Base-by-base conservation (phyloP, 164 flowering plant genomes). In the Magnolia sinica region DNA sequence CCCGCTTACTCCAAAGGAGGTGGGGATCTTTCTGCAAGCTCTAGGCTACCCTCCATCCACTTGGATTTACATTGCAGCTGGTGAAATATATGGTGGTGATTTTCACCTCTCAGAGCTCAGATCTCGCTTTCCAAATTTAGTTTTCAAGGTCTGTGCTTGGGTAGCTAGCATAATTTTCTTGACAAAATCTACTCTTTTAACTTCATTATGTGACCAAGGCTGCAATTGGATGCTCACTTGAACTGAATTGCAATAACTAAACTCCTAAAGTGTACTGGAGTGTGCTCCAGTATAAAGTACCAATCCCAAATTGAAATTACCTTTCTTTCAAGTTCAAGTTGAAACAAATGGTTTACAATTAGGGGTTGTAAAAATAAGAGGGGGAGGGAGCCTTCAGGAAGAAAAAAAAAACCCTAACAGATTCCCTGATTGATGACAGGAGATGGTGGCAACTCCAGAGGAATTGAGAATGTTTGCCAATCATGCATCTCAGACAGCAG, bases 1-100 rank as follows among this genome's bases (percentile, higher is more conserved):
- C 84, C 97, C 99, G 7, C 85, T 96, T 55, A 94, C 95, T 76
- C 98, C 99, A 7, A 94, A 89, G 83, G 99, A 96, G 82, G 97
- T 92, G 64, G 98, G 97, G 68, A 85, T 92, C 37, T 91, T 92
- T 83, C 92, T 96, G 75, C 82, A 79, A 77, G 98, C 97, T 76
- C 94, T 95, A 63, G 95, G 98, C 67, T 93, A 92, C 81, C 89
- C 92, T 82, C 77, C 91, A 58, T 88, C 96, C 55, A 93, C 97
- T 70, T 73, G 83, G 70, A 87, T 96, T 70, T 96, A 96, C 81
- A 84, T 96, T 80, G 99, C 99, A 64, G 97, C 98, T 74, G 99
- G 99, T 66, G 95, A 91, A 84, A 91, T 96, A 74, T 96, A 89
- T 83, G 98, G 99, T 83, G 98, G 98, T 49, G 80, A 85, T 50